phyloP scores from a whole-genome alignment of 2,329 filamentous ascomycete species.

The Cladosporium sp. region DNA sequence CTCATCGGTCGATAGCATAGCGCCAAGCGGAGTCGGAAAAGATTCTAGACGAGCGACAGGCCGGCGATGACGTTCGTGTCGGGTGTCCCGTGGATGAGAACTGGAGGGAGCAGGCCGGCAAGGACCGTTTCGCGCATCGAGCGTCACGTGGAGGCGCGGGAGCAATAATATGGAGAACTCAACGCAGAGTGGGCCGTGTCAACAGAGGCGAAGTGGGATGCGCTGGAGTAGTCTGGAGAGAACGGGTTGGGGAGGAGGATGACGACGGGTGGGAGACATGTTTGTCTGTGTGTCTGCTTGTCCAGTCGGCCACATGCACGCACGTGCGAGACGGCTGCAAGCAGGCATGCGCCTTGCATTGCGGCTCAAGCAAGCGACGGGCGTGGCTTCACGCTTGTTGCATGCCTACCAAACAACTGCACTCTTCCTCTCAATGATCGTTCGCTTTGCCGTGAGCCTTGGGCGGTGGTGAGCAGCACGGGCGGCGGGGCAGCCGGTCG shows the following conservation, averaged over 20 bases:
- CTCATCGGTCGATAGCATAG: slow-evolving; percentile 4
- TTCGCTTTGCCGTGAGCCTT: neutral
- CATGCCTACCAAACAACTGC: neutral
- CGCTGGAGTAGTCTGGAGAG: neutral
- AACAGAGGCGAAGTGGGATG: slow-evolving; percentile 7
- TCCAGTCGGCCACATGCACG: neutral
- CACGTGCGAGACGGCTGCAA: neutral
- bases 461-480: no score
- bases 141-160: slow-evolving; percentile 7
- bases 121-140: neutral
- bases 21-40: neutral
- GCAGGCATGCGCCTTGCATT: neutral
- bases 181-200: slow-evolving; percentile 8
- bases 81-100: neutral
- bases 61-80: neutral
- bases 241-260: neutral
- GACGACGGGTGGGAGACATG: neutral
- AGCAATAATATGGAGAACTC: slow-evolving; percentile 3
- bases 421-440: no score
- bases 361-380: neutral
- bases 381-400: neutral
- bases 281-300: neutral
- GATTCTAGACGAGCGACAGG: neutral
- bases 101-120: no score
- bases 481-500: neutral